Evolutionary conservation across 2,329 filamentous ascomycete genomes (phyloP), one percentile per base, ranked within the genome.

Genomic region (Coniochaeta hoffmannii): DNA sequence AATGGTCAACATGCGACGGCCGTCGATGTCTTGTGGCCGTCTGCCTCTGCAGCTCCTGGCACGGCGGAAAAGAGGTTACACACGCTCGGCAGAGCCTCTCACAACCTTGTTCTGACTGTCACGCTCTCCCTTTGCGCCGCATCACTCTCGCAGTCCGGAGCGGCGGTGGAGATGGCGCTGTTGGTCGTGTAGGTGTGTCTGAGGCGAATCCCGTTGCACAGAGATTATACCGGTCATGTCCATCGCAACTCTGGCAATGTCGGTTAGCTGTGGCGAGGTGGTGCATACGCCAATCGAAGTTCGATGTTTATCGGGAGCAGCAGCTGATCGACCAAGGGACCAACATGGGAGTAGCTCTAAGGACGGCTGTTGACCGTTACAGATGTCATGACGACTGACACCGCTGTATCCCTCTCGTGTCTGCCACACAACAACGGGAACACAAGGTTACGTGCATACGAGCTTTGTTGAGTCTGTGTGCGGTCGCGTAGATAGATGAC

Each of bases 401-500:
- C 10, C 17, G 19, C 3, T 24, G 9, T 22, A 36, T 36, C 34
- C 8, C 11, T 28, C 19, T 46, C 22, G 22, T 46, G 41, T 26
- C 41, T 46, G 24, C 22, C 41, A 28, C 24, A 22, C 41, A 6
- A 28, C 4, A 4, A 11, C 17, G 12, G 24, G 19, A 46, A 22
- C 22, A 46, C 41, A 46, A 46, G 41, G 41, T 46, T 46, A 46
- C 41, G 41, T 46, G 41, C 41, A 46, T 46, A 46, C 22, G 22
- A 46, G 22, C 41, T 46, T 46, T 46, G 22, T 46, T 46, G 41
- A 44, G 38, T 44, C 19, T 44, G 38, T 44, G 38, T 26, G 8
- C 22, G 17, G 38, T 44, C 7, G 38, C 22, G 14, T 44, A 17
- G 17, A 24, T 44, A 26, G n/a, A n/a, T 44, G 38, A 26, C 14